These are phyloP conservation scores for Ochromonas danica DNA, from an alignment of 108 stramenopile species.

Conservation along the genomic window DNA sequence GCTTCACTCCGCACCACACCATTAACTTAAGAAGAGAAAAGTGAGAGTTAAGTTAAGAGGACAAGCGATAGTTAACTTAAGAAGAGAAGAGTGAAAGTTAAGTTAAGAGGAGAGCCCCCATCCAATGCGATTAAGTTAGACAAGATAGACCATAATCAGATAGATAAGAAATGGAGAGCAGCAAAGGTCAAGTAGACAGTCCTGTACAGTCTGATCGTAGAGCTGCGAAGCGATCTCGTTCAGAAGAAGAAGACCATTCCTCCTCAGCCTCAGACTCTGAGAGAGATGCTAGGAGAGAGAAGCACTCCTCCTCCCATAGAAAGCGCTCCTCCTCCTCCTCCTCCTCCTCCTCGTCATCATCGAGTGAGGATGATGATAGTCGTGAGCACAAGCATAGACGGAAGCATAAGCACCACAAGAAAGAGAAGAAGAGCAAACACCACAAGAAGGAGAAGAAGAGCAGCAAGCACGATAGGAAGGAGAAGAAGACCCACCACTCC, in stretches of 20 bases:
- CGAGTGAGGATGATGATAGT: not conserved
- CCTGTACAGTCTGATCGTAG: conserved; percentile 3
- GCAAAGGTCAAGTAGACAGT: too few relatives aligned
- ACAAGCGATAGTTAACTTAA: too few relatives aligned
- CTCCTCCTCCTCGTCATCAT: too few relatives aligned
- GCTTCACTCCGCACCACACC: too few relatives aligned
- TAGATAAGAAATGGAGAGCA: too few relatives aligned
- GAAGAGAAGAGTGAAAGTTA: too few relatives aligned
- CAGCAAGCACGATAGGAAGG: conserved; percentile 44
- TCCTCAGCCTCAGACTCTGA: not conserved
- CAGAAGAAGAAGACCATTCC: conserved; percentile 19
- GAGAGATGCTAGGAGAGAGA: not conserved
- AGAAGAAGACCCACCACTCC: conserved; percentile 38
- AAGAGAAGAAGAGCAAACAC: conserved; percentile 40
- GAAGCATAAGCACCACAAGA: conserved; percentile 46
- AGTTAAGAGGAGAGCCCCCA: too few relatives aligned
- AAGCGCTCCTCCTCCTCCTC: not conserved
- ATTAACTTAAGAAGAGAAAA: too few relatives aligned
- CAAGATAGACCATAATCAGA: too few relatives aligned
- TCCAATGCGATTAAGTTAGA: too few relatives aligned
- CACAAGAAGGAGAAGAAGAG: conserved; percentile 48
- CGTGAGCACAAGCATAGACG: conserved; percentile 11
- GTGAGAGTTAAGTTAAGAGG: too few relatives aligned
- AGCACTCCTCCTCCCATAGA: not conserved
- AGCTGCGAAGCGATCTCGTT: conserved; percentile 37